Evolutionary conservation across 2,329 filamentous ascomycete species (phyloP).

Genomic region (Botryosphaeria dothidea): DNA sequence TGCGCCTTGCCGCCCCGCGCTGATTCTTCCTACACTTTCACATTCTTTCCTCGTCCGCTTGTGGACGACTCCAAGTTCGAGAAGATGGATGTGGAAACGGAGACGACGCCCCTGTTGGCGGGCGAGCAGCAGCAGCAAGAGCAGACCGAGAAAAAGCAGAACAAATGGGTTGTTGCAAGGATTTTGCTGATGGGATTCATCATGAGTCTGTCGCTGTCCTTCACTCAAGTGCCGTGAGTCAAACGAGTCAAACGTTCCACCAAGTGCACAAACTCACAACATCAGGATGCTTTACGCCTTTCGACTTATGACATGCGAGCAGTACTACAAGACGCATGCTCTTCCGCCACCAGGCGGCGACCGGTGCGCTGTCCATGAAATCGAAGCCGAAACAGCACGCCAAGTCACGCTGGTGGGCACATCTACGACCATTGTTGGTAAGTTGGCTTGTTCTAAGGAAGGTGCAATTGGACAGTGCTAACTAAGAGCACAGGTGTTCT

Average conservation of each 20-base stretch:
- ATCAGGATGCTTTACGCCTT: constrained; percentile 61
- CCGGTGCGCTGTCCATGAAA: constrained; percentile 61
- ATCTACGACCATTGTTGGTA: constrained; percentile 66
- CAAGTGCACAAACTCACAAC: background rate
- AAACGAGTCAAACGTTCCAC: background rate
- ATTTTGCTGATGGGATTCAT: constrained; percentile 62
- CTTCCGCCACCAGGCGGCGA: constrained; percentile 51
- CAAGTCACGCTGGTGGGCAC: constrained; percentile 67
- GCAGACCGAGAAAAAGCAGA: constrained; percentile 22
- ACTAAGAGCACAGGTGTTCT: constrained; percentile 40
- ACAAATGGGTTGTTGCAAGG: constrained; percentile 39
- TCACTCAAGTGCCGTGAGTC: constrained; percentile 49
- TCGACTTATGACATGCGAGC: constrained; percentile 70
- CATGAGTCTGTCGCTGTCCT: constrained; percentile 54
- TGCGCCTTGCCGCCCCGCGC: background rate
- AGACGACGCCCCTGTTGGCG: constrained; percentile 23
- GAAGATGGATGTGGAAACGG: background rate
- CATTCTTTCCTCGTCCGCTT: constrained; percentile 4
- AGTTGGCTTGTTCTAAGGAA: background rate
- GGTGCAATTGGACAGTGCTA: too few species aligned
- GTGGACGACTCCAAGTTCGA: background rate
- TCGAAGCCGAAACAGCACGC: constrained; percentile 64
- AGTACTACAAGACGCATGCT: constrained; percentile 63
- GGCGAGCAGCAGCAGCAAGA: background rate
- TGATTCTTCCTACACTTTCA: background rate